Evolutionary conservation across 2,329 filamentous ascomycete genomes (phyloP).

Genomic region (Calonectria multiphialidica): DNA sequence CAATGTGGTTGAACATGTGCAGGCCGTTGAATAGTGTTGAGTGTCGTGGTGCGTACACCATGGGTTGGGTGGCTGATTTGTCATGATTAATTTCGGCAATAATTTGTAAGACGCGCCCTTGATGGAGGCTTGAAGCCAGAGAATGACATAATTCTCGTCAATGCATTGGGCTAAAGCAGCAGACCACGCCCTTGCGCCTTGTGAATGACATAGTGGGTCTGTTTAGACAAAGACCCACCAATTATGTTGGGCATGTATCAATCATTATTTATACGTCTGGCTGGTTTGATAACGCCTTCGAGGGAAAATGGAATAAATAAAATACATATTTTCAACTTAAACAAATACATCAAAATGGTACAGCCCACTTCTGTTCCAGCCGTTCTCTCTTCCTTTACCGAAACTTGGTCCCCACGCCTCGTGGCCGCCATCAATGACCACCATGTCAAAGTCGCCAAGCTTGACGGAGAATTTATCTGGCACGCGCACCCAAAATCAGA

Average conservation of each 20-base stretch:
- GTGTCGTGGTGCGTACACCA: too few relatives aligned
- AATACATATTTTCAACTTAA: neutral
- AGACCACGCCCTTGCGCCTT: constrained; percentile 22
- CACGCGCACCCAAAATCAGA: constrained; percentile 56
- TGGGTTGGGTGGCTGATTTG: neutral
- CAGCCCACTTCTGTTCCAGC: constrained; percentile 40
- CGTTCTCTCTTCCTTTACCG: constrained; percentile 43
- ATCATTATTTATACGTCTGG: neutral
- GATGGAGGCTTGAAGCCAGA: neutral
- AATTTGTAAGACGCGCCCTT: neutral
- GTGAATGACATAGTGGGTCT: constrained; percentile 13
- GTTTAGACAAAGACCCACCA: neutral
- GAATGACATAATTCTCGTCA: neutral
- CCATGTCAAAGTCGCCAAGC: constrained; percentile 55
- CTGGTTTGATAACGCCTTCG: neutral
- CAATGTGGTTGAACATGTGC: too few relatives aligned
- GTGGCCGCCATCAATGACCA: constrained; percentile 51
- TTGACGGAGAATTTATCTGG: constrained; percentile 55
- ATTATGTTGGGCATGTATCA: neutral
- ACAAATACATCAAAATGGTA: constrained; percentile 20
- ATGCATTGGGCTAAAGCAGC: neutral
- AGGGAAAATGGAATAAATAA: neutral
- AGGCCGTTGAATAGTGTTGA: too few relatives aligned
- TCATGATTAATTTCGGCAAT: neutral
- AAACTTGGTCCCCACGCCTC: constrained; percentile 47